Evolutionary conservation across 1,139 yeast species (phyloP), one percentile per base, ranked within the genome.

Genomic region (Suhomyces chickasaworum): DNA sequence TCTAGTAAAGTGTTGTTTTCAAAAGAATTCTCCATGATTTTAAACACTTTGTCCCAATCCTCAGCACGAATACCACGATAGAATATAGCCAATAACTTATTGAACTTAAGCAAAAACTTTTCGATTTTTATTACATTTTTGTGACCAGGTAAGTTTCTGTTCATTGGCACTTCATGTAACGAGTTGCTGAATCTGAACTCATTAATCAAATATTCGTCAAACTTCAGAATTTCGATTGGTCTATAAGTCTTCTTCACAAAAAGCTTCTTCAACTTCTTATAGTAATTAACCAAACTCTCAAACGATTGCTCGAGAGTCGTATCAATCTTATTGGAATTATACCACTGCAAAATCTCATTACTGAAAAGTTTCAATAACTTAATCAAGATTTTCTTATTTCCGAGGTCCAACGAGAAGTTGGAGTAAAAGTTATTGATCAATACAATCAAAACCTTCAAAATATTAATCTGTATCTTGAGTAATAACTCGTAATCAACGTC

Each of bases 21-120:
- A 52, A 61, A 80, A 49, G 87, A 84, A 36, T 80, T 70, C 61
- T 91, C 97, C 45, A 93, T 66, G 2, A 84, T 69, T 59, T 89
- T 95, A 61, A 80, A 87, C 7, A 84, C 78, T 47, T 78, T 78
- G 51, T 89, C 74, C 97, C 98, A 93, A 59, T 91, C 96, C 50
- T 79, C 81, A 15, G 83, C 64, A 29, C 81, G 75, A 21, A 88
- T 79, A 18, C 83, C 78, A 27, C 71, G 73, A 58, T 86, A 83
- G 39, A 86, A 75, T 3, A 80, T 78, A 1, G 81, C 73, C 35
- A 87, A 77, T 8, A 89, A 69, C 31, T 75, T 70, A 64, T 93
- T 93, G 51, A 91, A 65, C 44, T 78, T 78, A 50, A 78, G 80
- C 29, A 89, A 71, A 63, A 87, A 80, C 53, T 75, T 67, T 54